A percentile compares a stretch with the other conserved stretches of the same genome.
phyloP scores from a whole-genome alignment of 2,329 filamentous ascomycete genomes.

The Dactylellina haptotyla region DNA sequence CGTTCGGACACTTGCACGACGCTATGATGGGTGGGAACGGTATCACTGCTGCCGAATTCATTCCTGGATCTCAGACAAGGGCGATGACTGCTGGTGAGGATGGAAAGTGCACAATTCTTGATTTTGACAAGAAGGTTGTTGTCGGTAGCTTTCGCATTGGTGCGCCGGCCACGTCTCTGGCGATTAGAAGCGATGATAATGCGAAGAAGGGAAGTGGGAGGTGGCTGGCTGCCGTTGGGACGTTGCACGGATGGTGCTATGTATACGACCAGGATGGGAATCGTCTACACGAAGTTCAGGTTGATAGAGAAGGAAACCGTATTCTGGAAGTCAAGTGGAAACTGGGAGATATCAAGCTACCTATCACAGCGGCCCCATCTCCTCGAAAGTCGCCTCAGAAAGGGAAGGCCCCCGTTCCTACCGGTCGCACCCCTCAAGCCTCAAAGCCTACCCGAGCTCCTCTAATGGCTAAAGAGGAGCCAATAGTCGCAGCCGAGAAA shows the following conservation, averaged over 20 bases:
- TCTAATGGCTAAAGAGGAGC: conserved; percentile 19
- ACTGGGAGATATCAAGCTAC: conserved; percentile 48
- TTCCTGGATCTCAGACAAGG: conserved; percentile 56
- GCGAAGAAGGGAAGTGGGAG: conserved; percentile 52
- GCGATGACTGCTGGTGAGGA: conserved; percentile 58
- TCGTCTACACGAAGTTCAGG: conserved; percentile 55
- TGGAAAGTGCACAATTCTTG: conserved; percentile 56
- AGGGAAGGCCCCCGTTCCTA: conserved; percentile 1
- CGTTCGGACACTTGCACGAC: conserved; percentile 58
- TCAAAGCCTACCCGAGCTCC: conserved; percentile 6
- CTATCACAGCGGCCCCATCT: background rate
- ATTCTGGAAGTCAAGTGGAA: conserved; percentile 58
- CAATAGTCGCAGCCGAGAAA: conserved; percentile 49
- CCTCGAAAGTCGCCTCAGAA: conserved; percentile 15
- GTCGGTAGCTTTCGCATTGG: conserved; percentile 57
- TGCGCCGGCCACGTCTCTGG: conserved; percentile 56
- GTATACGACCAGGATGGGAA: conserved; percentile 57
- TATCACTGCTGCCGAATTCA: conserved; percentile 57
- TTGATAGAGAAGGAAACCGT: conserved; percentile 56
- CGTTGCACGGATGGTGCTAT: conserved; percentile 57
- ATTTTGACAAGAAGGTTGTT: conserved; percentile 57
- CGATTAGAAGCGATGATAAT: conserved; percentile 53
- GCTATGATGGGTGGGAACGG: conserved; percentile 56
- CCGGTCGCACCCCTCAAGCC: conserved; percentile 12
- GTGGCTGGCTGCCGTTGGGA: conserved; percentile 57